phyloP scores from a whole-genome alignment of 1,284 basidiomycete species.

The Malassezia caprae region DNA sequence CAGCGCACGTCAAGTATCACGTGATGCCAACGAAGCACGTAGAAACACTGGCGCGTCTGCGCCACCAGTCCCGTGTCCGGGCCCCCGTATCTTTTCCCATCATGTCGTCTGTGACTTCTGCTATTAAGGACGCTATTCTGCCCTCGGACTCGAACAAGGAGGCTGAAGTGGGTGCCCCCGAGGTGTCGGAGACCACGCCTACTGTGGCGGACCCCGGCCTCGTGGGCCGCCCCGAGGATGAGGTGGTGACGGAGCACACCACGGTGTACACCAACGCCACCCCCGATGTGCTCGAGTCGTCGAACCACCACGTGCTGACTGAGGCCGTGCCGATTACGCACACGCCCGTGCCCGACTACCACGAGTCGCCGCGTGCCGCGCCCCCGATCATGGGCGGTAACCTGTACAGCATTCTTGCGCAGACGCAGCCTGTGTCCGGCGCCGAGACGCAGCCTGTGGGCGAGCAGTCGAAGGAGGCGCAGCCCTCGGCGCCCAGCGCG shows the following conservation, averaged over 20 bases:
- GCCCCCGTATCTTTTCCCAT: not conserved
- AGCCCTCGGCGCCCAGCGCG: no score
- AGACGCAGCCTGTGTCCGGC: not conserved
- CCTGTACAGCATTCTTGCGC: constrained; percentile 8
- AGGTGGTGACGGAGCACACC: not conserved
- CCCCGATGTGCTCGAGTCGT: constrained; percentile 14
- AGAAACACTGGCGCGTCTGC: not conserved
- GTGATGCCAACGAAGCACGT: not conserved
- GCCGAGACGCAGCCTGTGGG: not conserved
- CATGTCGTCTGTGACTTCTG: not conserved
- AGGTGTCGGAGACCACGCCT: not conserved
- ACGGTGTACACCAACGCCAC: constrained; percentile 14
- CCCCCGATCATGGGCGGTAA: constrained; percentile 10
- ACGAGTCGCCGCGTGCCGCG: constrained; percentile 6
- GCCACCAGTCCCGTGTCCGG: not conserved
- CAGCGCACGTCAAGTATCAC: not conserved
- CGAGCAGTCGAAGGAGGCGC: not conserved
- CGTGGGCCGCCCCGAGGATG: not conserved
- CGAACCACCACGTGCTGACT: constrained; percentile 13
- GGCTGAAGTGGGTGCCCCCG: not conserved
- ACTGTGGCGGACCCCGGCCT: not conserved
- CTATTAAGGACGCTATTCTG: not conserved
- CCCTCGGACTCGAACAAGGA: not conserved
- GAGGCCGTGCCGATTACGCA: constrained; percentile 17
- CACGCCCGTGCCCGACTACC: constrained; percentile 14